phyloP scores from a whole-genome alignment of 179 eudicot species.

The Silene noctiflora region DNA sequence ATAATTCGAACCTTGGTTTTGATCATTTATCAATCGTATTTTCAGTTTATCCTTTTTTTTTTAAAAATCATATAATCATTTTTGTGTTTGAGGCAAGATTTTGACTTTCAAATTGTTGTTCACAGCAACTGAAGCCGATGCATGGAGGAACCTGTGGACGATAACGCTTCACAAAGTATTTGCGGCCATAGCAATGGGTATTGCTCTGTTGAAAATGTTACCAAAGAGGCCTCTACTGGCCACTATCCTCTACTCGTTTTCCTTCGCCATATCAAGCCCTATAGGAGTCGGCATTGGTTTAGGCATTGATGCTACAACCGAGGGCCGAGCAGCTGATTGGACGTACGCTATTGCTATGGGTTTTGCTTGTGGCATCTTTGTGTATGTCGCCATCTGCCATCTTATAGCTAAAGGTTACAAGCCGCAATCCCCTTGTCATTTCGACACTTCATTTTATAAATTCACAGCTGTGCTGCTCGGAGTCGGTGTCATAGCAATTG shows the following conservation, averaged over 20 bases:
- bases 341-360: slow-evolving; percentile 70
- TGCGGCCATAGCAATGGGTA: slow-evolving; percentile 82
- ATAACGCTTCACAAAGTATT: slow-evolving; percentile 77
- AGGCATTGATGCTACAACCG: slow-evolving; percentile 61
- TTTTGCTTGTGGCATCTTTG: slow-evolving; percentile 71
- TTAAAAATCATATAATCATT: too few relatives aligned
- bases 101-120: not conserved
- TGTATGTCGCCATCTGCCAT: slow-evolving; percentile 78
- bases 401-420: slow-evolving; percentile 72
- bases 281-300: slow-evolving; percentile 74
- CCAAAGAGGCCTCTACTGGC: slow-evolving; percentile 65
- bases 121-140: slow-evolving; percentile 52
- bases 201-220: slow-evolving; percentile 69
- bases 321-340: slow-evolving; percentile 66
- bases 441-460: slow-evolving; percentile 63
- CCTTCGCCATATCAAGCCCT: slow-evolving; percentile 78
- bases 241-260: slow-evolving; percentile 51
- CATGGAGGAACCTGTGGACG: slow-evolving; percentile 84
- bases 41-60: too few relatives aligned
- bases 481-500: slow-evolving; percentile 60
- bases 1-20: too few relatives aligned
- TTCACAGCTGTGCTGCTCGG: slow-evolving; percentile 59
- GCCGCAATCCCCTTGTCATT: slow-evolving; percentile 41
- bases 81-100: not conserved
- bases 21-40: too few relatives aligned